Conservation (phyloP, 768 basidiomycete genomes). For the Gloeophyllum trabeum region DNA sequence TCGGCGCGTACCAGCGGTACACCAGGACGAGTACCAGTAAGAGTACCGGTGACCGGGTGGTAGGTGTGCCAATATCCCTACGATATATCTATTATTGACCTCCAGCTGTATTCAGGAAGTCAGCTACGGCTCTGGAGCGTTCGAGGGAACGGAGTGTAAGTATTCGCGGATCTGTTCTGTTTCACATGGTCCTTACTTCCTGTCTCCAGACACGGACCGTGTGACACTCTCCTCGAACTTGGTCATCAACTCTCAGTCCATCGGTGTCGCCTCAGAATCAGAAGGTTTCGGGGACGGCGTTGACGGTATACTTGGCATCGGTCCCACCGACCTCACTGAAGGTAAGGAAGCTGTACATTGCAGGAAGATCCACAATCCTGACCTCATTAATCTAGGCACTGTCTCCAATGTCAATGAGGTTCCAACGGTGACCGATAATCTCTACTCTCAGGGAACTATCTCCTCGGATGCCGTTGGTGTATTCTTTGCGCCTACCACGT, state of each 20-base stretch:
- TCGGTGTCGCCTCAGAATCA: conserved; percentile 31
- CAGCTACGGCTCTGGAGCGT: conserved; percentile 41
- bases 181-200: neutral
- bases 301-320: conserved; percentile 48
- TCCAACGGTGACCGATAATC: conserved; percentile 49
- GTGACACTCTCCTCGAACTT: conserved; percentile 29
- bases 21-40: conserved; percentile 8
- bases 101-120: conserved; percentile 24
- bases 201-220: conserved; percentile 28
- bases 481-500: conserved; percentile 38
- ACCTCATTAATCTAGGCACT: conserved; percentile 15
- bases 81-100: neutral
- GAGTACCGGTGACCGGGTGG: conserved; percentile 11
- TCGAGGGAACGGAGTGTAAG: conserved; percentile 41
- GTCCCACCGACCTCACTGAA: conserved; percentile 36
- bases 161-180: conserved; percentile 2
- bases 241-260: conserved; percentile 33
- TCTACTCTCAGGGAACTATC: conserved; percentile 36
- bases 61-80: conserved; percentile 5
- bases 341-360: no score
- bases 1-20: conserved; percentile 11
- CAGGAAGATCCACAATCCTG: conserved; percentile 6
- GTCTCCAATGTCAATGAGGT: conserved; percentile 26
- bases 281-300: conserved; percentile 32
- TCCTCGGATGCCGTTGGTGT: conserved; percentile 34